Conservation (phyloP, 208 protist genomes). For the Leptomonas pyrrhocoris region DNA sequence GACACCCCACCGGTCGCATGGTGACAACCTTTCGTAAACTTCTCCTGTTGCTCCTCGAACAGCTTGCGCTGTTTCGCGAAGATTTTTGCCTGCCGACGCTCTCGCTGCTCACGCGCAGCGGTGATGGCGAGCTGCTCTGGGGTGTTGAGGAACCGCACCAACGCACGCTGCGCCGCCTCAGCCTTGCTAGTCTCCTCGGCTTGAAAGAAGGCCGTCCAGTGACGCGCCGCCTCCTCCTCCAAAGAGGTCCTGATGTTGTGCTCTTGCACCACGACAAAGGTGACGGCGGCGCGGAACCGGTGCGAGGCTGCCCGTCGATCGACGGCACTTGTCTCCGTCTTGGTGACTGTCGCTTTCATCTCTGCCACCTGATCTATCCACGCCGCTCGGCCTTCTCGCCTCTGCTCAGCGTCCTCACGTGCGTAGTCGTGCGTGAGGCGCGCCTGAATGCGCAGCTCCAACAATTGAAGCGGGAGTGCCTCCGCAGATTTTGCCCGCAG, state of each 20-base stretch:
- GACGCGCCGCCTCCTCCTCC: conserved; percentile 33
- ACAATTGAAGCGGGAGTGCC: conserved; percentile 20
- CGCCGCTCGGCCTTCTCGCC: conserved; percentile 56
- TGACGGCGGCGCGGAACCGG: conserved; percentile 50
- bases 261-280: conserved; percentile 63
- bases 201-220: conserved; percentile 22
- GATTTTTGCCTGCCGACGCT: conserved; percentile 29
- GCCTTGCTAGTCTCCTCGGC: conserved; percentile 33
- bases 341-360: neutral
- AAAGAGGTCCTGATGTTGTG: conserved; percentile 28
- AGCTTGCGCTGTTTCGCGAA: conserved; percentile 38
- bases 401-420: conserved; percentile 21
- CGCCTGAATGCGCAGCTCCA: conserved; percentile 29
- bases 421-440: conserved; percentile 22
- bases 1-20: conserved; percentile 61
- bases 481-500: conserved; percentile 14
- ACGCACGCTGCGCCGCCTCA: conserved; percentile 58
- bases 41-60: conserved; percentile 56
- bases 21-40: conserved; percentile 59
- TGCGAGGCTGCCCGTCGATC: conserved; percentile 27
- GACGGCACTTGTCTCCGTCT: conserved; percentile 2
- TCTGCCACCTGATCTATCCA: conserved; percentile 48
- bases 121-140: conserved; percentile 78
- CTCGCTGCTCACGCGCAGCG: conserved; percentile 50
- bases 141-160: conserved; percentile 72